phyloP scores from a whole-genome alignment of 148 eudicot genomes.

The Cornus florida region DNA sequence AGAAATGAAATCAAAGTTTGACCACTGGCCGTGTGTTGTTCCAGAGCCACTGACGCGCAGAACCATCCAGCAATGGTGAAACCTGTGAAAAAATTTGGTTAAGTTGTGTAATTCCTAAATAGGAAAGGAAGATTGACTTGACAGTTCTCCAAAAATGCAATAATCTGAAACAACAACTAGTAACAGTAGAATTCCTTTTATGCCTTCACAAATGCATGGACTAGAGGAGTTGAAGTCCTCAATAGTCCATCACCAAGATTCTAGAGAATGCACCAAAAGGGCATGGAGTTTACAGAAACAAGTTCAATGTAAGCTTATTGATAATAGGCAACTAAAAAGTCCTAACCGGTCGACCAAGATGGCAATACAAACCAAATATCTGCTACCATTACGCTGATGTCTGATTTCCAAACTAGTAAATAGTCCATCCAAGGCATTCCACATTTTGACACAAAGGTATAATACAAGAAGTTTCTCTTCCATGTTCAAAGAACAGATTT shows the following conservation, averaged over 20 bases:
- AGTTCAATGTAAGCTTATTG: neutral
- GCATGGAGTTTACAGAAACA: neutral
- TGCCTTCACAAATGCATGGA: neutral
- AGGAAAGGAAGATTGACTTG: neutral
- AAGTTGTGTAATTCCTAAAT: neutral
- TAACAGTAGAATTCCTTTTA: neutral
- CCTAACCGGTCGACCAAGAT: neutral
- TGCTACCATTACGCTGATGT: neutral
- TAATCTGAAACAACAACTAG: neutral
- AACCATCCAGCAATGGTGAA: slow-evolving; percentile 73
- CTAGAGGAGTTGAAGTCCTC: neutral
- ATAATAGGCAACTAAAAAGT: neutral
- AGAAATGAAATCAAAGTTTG: slow-evolving; percentile 24
- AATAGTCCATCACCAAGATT: neutral
- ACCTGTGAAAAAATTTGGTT: slow-evolving; percentile 36
- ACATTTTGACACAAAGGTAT: neutral
- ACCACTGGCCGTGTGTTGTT: slow-evolving; percentile 72
- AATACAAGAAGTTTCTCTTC: neutral
- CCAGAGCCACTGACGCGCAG: slow-evolving; percentile 84
- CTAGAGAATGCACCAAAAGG: neutral
- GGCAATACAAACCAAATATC: neutral
- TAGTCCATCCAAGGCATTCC: neutral
- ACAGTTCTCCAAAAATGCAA: neutral
- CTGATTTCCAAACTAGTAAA: neutral
- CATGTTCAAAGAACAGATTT: too few relatives aligned